Evolutionary conservation across 495 filamentous ascomycete species (phyloP), one percentile per base, ranked within the genome.

Genomic region (Penicillium mononematosum): DNA sequence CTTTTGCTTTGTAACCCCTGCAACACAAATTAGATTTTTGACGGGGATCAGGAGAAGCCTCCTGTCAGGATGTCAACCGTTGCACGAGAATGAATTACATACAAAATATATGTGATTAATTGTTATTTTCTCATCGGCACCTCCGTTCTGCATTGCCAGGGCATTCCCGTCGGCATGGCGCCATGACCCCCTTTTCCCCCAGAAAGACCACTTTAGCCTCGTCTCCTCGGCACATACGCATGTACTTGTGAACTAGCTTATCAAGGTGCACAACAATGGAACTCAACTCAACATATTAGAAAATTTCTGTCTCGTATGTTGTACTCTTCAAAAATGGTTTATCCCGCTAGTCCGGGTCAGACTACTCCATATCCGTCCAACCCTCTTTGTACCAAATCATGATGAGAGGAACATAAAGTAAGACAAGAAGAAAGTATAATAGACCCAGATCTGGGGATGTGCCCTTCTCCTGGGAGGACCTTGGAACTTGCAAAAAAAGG

Each of bases 51-150:
- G n/a, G n/a, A 34, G 8, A 48, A 19, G 29, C 9, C 24, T 29
- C 25, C 25, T 56, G 53, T 56, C 53, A 56, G 45, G 32, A 32
- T 31, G 8, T 47, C 19, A 16, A 49, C 25, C 44, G 53, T 39
- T 29, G 19, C 53, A 56, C 45, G 43, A 32, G 19, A 25, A 46
- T 24, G 29, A 27, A 32, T 45, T 25, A 25, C 24, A 25, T 6
- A 25, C 5, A 25, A 2, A 0, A 27, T n/a, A 9, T 14, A 27
- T 14, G 16, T 25, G 5, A 14, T 25, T 5, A 20, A 20, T 48
- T 12, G 17, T 3, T 44, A 22, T 38, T 58, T 36, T 59, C 10
- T 53, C 32, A 39, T 55, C 53, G 31, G 53, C 43, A 31, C 19
- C 43, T 55, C 53, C 53, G 50, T 53, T 31, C 22, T 32, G 22